Percentiles rank a stretch among this genome's conserved stretches.
phyloP scores from a whole-genome alignment of 2,329 filamentous ascomycete species.

The Ampelomyces quisqualis region DNA sequence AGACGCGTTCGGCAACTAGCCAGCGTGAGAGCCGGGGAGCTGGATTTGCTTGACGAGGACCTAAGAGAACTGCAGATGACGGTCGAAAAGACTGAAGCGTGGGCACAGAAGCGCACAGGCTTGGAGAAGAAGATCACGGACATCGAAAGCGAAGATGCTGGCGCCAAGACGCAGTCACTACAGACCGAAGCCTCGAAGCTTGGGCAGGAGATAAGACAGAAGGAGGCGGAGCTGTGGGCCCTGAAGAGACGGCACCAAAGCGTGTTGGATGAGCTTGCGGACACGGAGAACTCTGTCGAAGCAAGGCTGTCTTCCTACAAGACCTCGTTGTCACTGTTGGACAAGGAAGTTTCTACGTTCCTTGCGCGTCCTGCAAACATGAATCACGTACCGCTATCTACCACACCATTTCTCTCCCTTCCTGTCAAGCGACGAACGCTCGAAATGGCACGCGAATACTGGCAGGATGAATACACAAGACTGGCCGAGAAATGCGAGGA shows the following conservation, averaged over 20 bases:
- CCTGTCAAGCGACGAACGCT: constrained; percentile 66
- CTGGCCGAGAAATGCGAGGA: constrained; percentile 57
- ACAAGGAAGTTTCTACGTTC: constrained; percentile 61
- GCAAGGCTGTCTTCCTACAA: constrained; percentile 72
- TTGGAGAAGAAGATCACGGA: constrained; percentile 57
- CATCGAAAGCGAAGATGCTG: constrained; percentile 58
- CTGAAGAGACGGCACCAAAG: constrained; percentile 63
- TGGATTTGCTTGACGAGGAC: constrained; percentile 60
- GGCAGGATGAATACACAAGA: constrained; percentile 62
- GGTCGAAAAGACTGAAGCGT: constrained; percentile 59
- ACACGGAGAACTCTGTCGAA: constrained; percentile 65
- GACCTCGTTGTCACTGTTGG: constrained; percentile 65
- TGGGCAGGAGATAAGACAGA: constrained; percentile 63
- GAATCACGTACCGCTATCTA: constrained; percentile 30
- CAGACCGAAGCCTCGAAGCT: constrained; percentile 55
- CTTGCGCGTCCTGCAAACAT: constrained; percentile 57
- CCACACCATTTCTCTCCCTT: constrained; percentile 58
- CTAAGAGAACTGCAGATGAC: constrained; percentile 59
- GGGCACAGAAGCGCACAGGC: constrained; percentile 58
- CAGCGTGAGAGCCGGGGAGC: constrained; percentile 67
- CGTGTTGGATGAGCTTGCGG: constrained; percentile 61
- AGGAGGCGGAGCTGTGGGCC: constrained; percentile 64
- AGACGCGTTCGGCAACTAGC: constrained; percentile 64
- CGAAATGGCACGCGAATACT: constrained; percentile 71
- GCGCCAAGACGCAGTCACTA: constrained; percentile 56